Percentiles rank a stretch among this genome's conserved stretches.
Conservation (phyloP, 345 rosid genomes). For the Nasturtium officinale region DNA sequence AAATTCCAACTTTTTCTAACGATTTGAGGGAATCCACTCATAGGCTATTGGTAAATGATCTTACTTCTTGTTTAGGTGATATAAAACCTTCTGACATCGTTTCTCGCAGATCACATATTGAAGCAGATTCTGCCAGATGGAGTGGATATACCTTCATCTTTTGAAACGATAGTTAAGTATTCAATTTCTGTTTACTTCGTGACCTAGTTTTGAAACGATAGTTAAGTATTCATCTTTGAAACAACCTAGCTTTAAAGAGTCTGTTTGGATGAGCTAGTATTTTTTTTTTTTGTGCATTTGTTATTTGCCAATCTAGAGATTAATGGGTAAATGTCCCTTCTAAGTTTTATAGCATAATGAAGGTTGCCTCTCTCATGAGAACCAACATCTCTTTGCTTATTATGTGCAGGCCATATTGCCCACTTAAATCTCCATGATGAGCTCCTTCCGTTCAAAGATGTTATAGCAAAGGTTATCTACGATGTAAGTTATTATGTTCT, state of each 20-base stretch:
- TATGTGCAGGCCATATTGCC: conserved; percentile 86
- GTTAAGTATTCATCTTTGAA: conserved; percentile 58
- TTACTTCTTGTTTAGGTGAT: conserved; percentile 9
- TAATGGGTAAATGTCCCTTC: too few species aligned
- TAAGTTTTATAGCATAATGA: conserved; percentile 14
- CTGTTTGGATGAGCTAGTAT: conserved; percentile 5
- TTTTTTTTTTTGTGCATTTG: conserved; percentile 9
- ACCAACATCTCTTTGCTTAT: conserved; percentile 30
- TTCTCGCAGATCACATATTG: conserved; percentile 71
- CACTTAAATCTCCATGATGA: conserved; percentile 91
- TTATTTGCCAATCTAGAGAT: neutral
- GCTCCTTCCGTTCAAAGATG: conserved; percentile 79
- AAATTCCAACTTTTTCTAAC: neutral
- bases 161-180: conserved; percentile 92
- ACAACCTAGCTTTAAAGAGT: conserved; percentile 2
- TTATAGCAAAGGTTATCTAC: conserved; percentile 84
- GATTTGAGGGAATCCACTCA: conserved; percentile 3
- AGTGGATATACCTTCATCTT: conserved; percentile 90
- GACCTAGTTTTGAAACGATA: conserved; percentile 84
- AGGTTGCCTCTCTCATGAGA: conserved; percentile 7
- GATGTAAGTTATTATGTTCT: conserved; percentile 62
- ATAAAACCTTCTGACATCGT: conserved; percentile 21
- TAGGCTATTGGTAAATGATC: neutral
- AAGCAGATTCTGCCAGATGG: conserved; percentile 89
- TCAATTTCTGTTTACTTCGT: conserved; percentile 27